These are phyloP conservation scores for Wickerhamiella slavikovae DNA, from an alignment of 805 yeast species.

Conservation along the genomic window DNA sequence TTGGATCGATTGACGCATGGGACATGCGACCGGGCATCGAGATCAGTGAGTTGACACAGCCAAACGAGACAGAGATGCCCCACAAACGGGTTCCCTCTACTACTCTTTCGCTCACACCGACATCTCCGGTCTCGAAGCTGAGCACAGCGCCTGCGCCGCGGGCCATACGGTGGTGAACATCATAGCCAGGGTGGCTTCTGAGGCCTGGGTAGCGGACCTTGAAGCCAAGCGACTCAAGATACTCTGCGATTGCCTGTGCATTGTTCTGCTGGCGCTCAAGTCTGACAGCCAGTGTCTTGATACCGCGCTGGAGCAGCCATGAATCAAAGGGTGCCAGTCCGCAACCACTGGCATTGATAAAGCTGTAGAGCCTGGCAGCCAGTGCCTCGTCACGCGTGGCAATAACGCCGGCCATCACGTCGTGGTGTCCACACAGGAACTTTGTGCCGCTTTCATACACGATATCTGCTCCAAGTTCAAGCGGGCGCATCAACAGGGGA, in stretches of 20 bases:
- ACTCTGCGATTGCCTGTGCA: conserved; percentile 54
- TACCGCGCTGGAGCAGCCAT: conserved; percentile 75
- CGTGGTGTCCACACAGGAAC: conserved; percentile 86
- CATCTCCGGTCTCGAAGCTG: conserved; percentile 69
- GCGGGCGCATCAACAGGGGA: conserved; percentile 66
- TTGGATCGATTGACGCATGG: conserved; percentile 86
- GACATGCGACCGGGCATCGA: conserved; percentile 93
- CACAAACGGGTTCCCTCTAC: conserved; percentile 60
- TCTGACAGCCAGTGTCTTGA: conserved; percentile 71
- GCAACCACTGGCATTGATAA: conserved; percentile 76
- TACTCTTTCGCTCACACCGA: conserved; percentile 42
- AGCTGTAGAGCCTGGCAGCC: conserved; percentile 50
- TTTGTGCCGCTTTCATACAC: conserved; percentile 90
- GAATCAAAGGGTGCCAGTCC: conserved; percentile 86
- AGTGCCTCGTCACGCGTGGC: conserved; percentile 45
- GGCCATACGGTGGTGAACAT: conserved; percentile 54
- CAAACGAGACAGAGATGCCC: conserved; percentile 83
- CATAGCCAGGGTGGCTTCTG: conserved; percentile 61
- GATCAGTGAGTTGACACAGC: conserved; percentile 80
- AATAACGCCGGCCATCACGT: conserved; percentile 85
- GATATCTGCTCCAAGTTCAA: conserved; percentile 72
- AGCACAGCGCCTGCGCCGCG: conserved; percentile 80
- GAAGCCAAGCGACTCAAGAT: conserved; percentile 46
- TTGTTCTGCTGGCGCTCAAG: conserved; percentile 75
- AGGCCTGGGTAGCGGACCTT: conserved; percentile 77